These are phyloP conservation scores for Colletotrichum sp. DNA, from an alignment of 2,329 filamentous ascomycete species.

Conservation along the genomic window DNA sequence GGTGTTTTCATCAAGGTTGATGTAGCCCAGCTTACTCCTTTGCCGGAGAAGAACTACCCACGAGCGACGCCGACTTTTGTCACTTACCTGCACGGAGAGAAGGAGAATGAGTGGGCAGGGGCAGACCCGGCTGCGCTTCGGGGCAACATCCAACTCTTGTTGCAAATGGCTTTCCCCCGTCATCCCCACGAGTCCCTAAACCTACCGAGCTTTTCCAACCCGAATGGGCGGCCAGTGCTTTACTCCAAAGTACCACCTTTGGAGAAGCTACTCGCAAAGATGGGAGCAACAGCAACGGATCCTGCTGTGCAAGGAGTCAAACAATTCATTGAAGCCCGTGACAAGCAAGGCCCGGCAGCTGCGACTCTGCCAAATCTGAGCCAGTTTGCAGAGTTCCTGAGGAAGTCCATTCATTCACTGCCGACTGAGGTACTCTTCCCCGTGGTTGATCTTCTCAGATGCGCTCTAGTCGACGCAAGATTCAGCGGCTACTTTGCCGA, in stretches of 20 bases:
- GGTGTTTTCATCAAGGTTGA: conserved; percentile 84
- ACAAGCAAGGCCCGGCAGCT: conserved; percentile 63
- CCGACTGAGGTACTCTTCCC: conserved; percentile 75
- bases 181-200: conserved; percentile 78
- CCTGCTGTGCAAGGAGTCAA: conserved; percentile 68
- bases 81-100: conserved; percentile 77
- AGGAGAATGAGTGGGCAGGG: conserved; percentile 82
- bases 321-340: conserved; percentile 71
- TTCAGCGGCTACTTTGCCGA: conserved; percentile 84
- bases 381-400: conserved; percentile 67
- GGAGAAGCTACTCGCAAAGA: conserved; percentile 80
- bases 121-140: conserved; percentile 72
- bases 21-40: conserved; percentile 59
- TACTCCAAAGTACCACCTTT: conserved; percentile 84
- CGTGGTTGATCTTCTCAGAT: conserved; percentile 83
- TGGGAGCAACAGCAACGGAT: conserved; percentile 67
- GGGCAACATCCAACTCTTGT: conserved; percentile 73
- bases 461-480: conserved; percentile 77
- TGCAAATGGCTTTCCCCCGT: conserved; percentile 75
- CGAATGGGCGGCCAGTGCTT: conserved; percentile 68
- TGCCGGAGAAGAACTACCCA: conserved; percentile 62
- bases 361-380: conserved; percentile 74
- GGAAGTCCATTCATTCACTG: conserved; percentile 57
- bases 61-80: conserved; percentile 87
- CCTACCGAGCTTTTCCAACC: conserved; percentile 72